Percentiles rank a stretch among this genome's conserved stretches.
These are phyloP conservation scores for Pythium utonaiense DNA, from an alignment of 352 stramenopile species.

Conservation along the genomic window DNA sequence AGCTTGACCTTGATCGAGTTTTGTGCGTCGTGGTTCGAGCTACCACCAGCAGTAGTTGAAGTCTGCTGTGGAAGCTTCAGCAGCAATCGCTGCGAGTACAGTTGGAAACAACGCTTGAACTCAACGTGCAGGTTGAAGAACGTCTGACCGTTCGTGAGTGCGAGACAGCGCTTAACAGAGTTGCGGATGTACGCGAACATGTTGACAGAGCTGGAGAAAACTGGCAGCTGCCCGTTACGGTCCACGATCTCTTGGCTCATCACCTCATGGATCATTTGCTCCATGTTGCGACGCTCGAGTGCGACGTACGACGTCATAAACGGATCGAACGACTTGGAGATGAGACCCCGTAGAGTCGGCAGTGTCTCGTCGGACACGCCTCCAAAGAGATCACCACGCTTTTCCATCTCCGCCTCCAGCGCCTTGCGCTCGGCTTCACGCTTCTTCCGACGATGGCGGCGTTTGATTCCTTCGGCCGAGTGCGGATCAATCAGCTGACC, in stretches of 20 bases:
- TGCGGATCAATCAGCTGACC: slow-evolving; percentile 68
- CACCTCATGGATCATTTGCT: slow-evolving; percentile 88
- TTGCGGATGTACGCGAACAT: slow-evolving; percentile 99
- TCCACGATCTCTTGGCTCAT: slow-evolving; percentile 93
- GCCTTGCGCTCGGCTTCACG: slow-evolving; percentile 61
- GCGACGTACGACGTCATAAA: slow-evolving; percentile 98
- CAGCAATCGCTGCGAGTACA: slow-evolving; percentile 78
- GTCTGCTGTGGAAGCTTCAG: slow-evolving; percentile 53
- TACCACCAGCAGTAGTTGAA: neutral
- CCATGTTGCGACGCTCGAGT: slow-evolving; percentile 96
- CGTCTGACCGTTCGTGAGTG: slow-evolving; percentile 95
- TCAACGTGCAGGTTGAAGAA: slow-evolving; percentile 96
- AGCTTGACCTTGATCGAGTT: slow-evolving; percentile 48
- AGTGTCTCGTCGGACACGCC: slow-evolving; percentile 39
- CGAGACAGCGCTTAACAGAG: slow-evolving; percentile 95
- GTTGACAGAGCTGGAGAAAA: slow-evolving; percentile 96
- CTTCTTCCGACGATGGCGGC: slow-evolving; percentile 73
- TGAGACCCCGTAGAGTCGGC: slow-evolving; percentile 75
- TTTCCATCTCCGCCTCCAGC: slow-evolving; percentile 60
- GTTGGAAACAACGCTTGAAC: slow-evolving; percentile 83
- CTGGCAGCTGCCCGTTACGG: slow-evolving; percentile 91
- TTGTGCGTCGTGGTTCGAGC: slow-evolving; percentile 5
- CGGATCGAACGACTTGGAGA: slow-evolving; percentile 94
- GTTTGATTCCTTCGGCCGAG: slow-evolving; percentile 73
- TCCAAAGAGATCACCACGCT: slow-evolving; percentile 41